Conservation (phyloP, 2,329 filamentous ascomycete genomes). For the Mycogone perniciosa region DNA sequence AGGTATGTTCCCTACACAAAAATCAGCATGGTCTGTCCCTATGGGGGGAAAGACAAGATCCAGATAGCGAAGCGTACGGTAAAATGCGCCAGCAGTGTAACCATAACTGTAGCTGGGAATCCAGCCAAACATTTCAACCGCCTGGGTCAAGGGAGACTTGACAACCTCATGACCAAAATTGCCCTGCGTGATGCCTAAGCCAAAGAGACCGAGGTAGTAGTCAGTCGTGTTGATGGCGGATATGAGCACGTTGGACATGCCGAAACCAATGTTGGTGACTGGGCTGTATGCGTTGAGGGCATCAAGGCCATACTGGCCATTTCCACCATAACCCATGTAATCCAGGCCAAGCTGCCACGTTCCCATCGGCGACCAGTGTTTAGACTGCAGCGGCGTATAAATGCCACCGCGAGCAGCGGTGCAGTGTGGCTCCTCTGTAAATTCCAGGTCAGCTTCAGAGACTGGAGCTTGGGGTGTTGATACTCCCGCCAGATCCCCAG, state of each 20-base stretch:
- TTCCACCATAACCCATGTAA: slow-evolving; percentile 52
- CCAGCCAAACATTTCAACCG: slow-evolving; percentile 51
- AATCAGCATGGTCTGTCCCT: slow-evolving; percentile 10
- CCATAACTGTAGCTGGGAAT: slow-evolving; percentile 70
- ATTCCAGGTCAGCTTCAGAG: slow-evolving; percentile 16
- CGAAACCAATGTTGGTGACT: slow-evolving; percentile 29
- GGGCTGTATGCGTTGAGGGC: slow-evolving; percentile 36
- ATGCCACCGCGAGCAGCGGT: slow-evolving; percentile 50
- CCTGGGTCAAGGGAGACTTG: slow-evolving; percentile 46
- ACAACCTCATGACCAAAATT: slow-evolving; percentile 44
- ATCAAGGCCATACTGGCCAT: slow-evolving; percentile 59
- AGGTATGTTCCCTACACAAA: slow-evolving; percentile 30
- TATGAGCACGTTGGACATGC: slow-evolving; percentile 41
- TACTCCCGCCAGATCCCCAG: neutral
- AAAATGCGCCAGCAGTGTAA: slow-evolving; percentile 69
- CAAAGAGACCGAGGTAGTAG: slow-evolving; percentile 49
- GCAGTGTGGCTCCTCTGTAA: slow-evolving; percentile 45
- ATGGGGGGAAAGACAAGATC: neutral
- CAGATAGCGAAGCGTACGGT: slow-evolving; percentile 42
- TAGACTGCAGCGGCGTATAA: slow-evolving; percentile 48
- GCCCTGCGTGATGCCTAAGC: slow-evolving; percentile 49
- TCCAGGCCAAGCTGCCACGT: slow-evolving; percentile 54
- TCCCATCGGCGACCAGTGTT: slow-evolving; percentile 53
- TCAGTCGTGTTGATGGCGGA: slow-evolving; percentile 50
- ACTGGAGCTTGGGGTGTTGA: neutral